Evolutionary conservation across 257 asterid species (phyloP).

Genomic region (Misopates orontium): DNA sequence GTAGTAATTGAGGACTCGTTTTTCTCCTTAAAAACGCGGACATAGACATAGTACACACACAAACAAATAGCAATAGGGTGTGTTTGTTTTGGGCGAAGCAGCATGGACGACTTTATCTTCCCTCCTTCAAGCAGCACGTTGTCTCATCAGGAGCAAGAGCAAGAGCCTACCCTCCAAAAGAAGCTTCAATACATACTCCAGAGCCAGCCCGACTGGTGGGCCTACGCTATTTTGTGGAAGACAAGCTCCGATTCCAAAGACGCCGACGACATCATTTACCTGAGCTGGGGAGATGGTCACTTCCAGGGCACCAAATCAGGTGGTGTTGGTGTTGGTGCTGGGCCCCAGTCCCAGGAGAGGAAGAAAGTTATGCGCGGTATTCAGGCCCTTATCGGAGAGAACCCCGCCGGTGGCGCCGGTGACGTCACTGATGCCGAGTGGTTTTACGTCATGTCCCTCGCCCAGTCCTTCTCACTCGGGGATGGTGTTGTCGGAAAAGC

Average conservation of each 20-base stretch:
- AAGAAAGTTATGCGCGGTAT: constrained; percentile 57
- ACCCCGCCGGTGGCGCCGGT: constrained; percentile 13
- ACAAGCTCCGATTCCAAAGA: constrained; percentile 19
- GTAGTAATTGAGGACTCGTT: too few species aligned
- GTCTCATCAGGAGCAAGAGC: too few species aligned
- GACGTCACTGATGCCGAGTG: constrained; percentile 77
- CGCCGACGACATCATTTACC: constrained; percentile 27
- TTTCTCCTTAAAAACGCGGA: too few species aligned
- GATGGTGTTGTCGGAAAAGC: constrained; percentile 67
- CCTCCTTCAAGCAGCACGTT: too few species aligned
- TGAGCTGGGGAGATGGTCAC: constrained; percentile 64
- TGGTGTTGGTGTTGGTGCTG: too few species aligned
- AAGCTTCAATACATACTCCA: constrained; percentile 56
- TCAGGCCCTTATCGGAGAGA: constrained; percentile 54
- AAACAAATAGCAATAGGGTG: too few species aligned
- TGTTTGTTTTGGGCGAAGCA: too few species aligned
- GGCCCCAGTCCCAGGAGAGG: too few species aligned
- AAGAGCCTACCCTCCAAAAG: constrained; percentile 33
- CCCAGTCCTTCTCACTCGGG: constrained; percentile 49
- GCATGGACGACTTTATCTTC: too few species aligned
- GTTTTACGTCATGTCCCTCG: constrained; percentile 83
- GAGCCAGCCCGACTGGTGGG: constrained; percentile 50
- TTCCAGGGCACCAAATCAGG: constrained; percentile 60
- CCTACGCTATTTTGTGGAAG: constrained; percentile 61
- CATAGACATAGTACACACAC: too few species aligned